Evolutionary conservation across 1,139 yeast genomes (phyloP).

Genomic region (Meyerozyma smithsonii): DNA sequence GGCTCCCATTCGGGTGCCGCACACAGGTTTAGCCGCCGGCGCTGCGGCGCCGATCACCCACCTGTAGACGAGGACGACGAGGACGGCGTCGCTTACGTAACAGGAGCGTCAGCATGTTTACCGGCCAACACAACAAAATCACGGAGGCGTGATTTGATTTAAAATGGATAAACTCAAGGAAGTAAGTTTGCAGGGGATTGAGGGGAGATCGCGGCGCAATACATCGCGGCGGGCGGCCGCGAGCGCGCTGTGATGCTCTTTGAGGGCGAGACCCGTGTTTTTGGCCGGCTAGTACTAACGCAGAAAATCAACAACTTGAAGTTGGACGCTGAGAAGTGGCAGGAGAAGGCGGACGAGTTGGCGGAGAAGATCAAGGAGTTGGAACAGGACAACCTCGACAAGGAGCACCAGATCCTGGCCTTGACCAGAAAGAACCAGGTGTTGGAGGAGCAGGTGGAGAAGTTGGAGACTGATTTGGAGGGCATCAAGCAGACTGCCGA

Average conservation of each 20-base stretch:
- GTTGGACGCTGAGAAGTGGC: slow-evolving; percentile 95
- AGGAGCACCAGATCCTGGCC: slow-evolving; percentile 93
- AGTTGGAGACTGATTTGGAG: slow-evolving; percentile 72
- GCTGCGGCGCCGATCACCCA: neutral
- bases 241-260: neutral
- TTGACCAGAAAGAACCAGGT: slow-evolving; percentile 88
- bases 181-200: slow-evolving; percentile 28
- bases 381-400: slow-evolving; percentile 87
- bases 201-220: neutral
- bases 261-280: neutral
- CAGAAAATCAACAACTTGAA: slow-evolving; percentile 88
- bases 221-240: neutral
- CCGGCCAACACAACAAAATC: slow-evolving; percentile 1
- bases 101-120: neutral
- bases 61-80: too few species aligned
- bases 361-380: slow-evolving; percentile 75
- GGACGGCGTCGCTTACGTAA: slow-evolving; percentile 1
- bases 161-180: slow-evolving; percentile 49
- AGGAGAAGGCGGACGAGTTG: slow-evolving; percentile 91
- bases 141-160: neutral
- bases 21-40: too few species aligned
- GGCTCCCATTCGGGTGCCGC: too few species aligned
- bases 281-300: slow-evolving; percentile 11
- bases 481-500: slow-evolving; percentile 89
- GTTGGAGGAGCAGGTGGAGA: slow-evolving; percentile 87